These are phyloP conservation scores for Lanmaoa pseudosensibilis DNA, from an alignment of 768 basidiomycete genomes.

Conservation along the genomic window DNA sequence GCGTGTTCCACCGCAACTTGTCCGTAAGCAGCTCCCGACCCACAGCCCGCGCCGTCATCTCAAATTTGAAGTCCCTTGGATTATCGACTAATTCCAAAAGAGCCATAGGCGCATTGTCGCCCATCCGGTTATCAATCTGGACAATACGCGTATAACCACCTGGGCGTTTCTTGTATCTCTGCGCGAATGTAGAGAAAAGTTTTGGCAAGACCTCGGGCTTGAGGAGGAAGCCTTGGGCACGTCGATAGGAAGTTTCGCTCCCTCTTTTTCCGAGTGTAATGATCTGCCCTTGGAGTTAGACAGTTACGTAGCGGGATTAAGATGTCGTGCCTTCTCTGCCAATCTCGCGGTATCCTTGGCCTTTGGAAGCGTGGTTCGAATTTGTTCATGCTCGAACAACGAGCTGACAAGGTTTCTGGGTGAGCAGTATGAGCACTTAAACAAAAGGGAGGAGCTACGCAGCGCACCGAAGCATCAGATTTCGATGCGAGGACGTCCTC, in stretches of 20 bases:
- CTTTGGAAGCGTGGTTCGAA: slow-evolving; percentile 94
- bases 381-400: slow-evolving; percentile 91
- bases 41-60: slow-evolving; percentile 83
- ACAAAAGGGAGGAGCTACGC: neutral
- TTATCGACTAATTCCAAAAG: slow-evolving; percentile 95
- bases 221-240: slow-evolving; percentile 79
- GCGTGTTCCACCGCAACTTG: slow-evolving; percentile 46
- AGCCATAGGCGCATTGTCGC: slow-evolving; percentile 92
- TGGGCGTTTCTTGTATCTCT: slow-evolving; percentile 76
- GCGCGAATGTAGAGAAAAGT: slow-evolving; percentile 75
- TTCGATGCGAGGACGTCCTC: slow-evolving; percentile 87
- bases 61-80: slow-evolving; percentile 82
- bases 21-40: slow-evolving; percentile 78
- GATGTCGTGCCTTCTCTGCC: slow-evolving; percentile 76
- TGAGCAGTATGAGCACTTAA: slow-evolving; percentile 7
- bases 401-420: slow-evolving; percentile 90
- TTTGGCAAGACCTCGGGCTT: slow-evolving; percentile 72
- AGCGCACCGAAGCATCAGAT: slow-evolving; percentile 85
- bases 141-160: slow-evolving; percentile 97
- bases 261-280: slow-evolving; percentile 93
- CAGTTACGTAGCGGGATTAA: neutral
- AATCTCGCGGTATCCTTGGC: slow-evolving; percentile 89
- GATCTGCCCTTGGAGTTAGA: slow-evolving; percentile 47
- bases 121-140: slow-evolving; percentile 83
- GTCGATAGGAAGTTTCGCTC: slow-evolving; percentile 62